A percentile compares a stretch with the other conserved stretches of the same genome.
phyloP scores from a whole-genome alignment of 331 rosid species.

The Malus hybrid region DNA sequence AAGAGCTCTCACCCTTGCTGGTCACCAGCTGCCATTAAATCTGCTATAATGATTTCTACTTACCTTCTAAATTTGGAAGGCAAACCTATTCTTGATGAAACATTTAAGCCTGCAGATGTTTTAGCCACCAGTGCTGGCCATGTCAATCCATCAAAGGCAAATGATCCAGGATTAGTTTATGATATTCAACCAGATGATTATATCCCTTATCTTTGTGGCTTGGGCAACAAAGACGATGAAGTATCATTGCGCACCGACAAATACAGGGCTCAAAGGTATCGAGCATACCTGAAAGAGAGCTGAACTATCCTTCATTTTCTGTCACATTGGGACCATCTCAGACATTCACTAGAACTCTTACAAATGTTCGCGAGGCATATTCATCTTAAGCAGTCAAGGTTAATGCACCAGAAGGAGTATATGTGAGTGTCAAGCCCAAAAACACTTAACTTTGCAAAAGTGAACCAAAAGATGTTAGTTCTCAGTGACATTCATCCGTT shows the following conservation, averaged over 20 bases:
- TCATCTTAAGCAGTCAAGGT: constrained; percentile 38
- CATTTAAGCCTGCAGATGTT: constrained; percentile 44
- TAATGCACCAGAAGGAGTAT: constrained; percentile 44
- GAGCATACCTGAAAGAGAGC: constrained; percentile 61
- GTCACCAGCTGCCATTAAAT: constrained; percentile 86
- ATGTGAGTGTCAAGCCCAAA: constrained; percentile 38
- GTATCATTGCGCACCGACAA: constrained; percentile 31
- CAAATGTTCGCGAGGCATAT: constrained; percentile 50
- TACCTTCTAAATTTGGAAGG: constrained; percentile 27
- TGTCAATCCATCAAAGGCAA: constrained; percentile 68
- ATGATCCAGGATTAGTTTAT: constrained; percentile 67
- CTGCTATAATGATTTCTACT: constrained; percentile 79
- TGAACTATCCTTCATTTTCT: constrained; percentile 72
- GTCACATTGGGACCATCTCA: constrained; percentile 47
- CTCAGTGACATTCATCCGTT: constrained; percentile 42
- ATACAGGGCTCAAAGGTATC: constrained; percentile 39
- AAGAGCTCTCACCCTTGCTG: constrained; percentile 68
- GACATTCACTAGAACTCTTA: constrained; percentile 59
- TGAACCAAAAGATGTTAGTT: constrained; percentile 45
- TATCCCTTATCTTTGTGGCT: constrained; percentile 64
- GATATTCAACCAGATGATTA: constrained; percentile 66
- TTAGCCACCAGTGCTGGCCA: constrained; percentile 81
- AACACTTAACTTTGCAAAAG: constrained; percentile 39
- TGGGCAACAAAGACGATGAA: constrained; percentile 44
- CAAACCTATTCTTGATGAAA: constrained; percentile 44